Percentiles rank a stretch among this genome's conserved stretches.
Evolutionary conservation across 371 early-diverging fungal genomes (phyloP).

Genomic region (Syncephalastrum monosporum): DNA sequence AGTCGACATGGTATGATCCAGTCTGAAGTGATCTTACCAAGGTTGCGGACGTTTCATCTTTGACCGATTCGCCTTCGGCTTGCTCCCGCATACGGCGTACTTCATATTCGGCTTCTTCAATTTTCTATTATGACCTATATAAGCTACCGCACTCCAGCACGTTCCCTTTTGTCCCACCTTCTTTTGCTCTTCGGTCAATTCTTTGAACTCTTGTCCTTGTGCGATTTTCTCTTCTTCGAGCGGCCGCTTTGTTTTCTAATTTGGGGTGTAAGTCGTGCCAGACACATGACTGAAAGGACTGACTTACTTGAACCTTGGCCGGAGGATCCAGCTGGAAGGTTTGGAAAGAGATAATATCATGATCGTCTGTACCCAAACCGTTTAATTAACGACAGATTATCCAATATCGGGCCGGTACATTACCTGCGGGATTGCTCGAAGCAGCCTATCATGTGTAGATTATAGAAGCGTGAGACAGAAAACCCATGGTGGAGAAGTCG

Average conservation of each 20-base stretch:
- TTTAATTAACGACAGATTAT: constrained; percentile 1
- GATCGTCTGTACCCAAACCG: constrained; percentile 60
- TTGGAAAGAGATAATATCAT: constrained; percentile 75
- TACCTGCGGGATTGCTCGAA: constrained; percentile 40
- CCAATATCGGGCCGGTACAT: not conserved
- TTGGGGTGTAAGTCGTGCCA: not conserved
- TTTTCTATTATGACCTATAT: constrained; percentile 35
- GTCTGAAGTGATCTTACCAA: constrained; percentile 20
- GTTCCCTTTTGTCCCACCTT: constrained; percentile 25
- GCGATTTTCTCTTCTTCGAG: constrained; percentile 61
- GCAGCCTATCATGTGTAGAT: constrained; percentile 19
- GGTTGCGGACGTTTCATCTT: constrained; percentile 26
- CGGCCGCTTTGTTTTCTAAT: constrained; percentile 50
- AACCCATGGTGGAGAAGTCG: not conserved
- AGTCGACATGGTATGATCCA: not conserved
- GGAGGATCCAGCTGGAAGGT: constrained; percentile 74
- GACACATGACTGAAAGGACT: not conserved
- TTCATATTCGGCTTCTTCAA: constrained; percentile 54
- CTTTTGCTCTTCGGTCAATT: constrained; percentile 44
- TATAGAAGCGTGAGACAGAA: not conserved
- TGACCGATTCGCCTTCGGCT: constrained; percentile 26
- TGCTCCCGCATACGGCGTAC: constrained; percentile 36
- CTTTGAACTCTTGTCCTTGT: constrained; percentile 55
- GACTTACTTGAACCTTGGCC: constrained; percentile 40
- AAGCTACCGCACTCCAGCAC: not conserved